Evolutionary conservation across 1,284 basidiomycete genomes (phyloP).

Genomic region (Termitomyces sp.): DNA sequence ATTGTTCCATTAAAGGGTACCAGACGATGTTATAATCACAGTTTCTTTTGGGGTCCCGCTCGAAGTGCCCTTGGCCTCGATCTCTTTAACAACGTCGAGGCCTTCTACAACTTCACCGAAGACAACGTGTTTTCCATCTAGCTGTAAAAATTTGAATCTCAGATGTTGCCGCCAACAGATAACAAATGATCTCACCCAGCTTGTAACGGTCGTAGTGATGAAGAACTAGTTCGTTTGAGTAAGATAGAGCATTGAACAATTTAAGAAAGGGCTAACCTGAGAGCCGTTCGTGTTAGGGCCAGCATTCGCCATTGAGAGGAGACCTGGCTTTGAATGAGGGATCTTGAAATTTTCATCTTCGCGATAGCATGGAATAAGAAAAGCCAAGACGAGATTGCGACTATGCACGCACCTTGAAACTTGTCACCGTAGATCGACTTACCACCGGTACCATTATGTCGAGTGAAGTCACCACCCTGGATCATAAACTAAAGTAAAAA

Average conservation of each 20-base stretch:
- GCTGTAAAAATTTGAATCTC: slow-evolving; percentile 29
- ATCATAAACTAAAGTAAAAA: slow-evolving; percentile 65
- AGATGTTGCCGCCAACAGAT: neutral
- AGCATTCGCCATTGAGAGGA: slow-evolving; percentile 90
- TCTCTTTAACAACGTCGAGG: slow-evolving; percentile 69
- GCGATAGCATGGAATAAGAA: neutral
- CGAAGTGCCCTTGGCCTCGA: slow-evolving; percentile 63
- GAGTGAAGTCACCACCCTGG: slow-evolving; percentile 77
- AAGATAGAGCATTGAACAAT: neutral
- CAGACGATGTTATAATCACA: slow-evolving; percentile 65
- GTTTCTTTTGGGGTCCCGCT: slow-evolving; percentile 48
- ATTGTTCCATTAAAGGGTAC: slow-evolving; percentile 33
- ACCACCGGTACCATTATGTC: slow-evolving; percentile 80
- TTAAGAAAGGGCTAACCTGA: slow-evolving; percentile 35
- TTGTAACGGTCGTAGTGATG: slow-evolving; percentile 78
- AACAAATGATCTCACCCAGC: slow-evolving; percentile 42
- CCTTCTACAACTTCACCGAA: slow-evolving; percentile 79
- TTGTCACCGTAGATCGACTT: slow-evolving; percentile 88
- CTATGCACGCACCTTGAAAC: slow-evolving; percentile 51
- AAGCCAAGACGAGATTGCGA: neutral
- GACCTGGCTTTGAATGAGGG: slow-evolving; percentile 75
- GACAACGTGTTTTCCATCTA: slow-evolving; percentile 78
- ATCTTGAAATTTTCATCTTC: slow-evolving; percentile 84
- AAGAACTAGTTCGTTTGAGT: slow-evolving; percentile 56
- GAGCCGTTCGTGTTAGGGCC: slow-evolving; percentile 72